Evolutionary conservation across 1,139 yeast genomes (phyloP).

Genomic region (Candida dubliniensis): DNA sequence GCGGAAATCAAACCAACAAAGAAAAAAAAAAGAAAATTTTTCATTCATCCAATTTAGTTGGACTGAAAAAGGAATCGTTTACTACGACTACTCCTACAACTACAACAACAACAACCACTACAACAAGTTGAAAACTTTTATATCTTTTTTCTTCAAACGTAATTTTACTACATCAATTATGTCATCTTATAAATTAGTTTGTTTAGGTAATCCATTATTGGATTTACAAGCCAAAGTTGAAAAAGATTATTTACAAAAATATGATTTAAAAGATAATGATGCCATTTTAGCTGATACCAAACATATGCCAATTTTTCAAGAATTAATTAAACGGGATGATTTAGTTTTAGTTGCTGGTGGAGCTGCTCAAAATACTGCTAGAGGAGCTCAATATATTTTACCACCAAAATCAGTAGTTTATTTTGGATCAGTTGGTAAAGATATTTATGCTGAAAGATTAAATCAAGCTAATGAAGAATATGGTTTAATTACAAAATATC

Average conservation of each 20-base stretch:
- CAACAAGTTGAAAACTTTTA: too few species aligned
- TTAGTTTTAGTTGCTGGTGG: conserved; percentile 93
- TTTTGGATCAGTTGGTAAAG: conserved; percentile 96
- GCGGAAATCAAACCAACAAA: too few species aligned
- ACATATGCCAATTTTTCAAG: conserved; percentile 84
- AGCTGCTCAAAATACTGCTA: conserved; percentile 98
- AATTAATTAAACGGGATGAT: conserved; percentile 60
- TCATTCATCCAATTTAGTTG: too few species aligned
- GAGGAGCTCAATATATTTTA: conserved; percentile 94
- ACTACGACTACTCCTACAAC: too few species aligned
- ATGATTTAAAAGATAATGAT: conserved; percentile 85
- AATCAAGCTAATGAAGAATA: conserved; percentile 80
- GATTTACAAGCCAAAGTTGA: conserved; percentile 85
- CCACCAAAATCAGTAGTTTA: conserved; percentile 84
- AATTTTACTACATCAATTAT: conserved; percentile 16
- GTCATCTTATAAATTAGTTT: conserved; percentile 44
- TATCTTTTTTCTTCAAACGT: background rate
- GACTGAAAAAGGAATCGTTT: too few species aligned
- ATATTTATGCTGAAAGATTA: conserved; percentile 80
- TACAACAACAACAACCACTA: too few species aligned
- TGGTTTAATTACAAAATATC: conserved; percentile 85
- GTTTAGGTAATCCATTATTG: conserved; percentile 67
- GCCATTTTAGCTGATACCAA: conserved; percentile 90
- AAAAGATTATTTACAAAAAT: conserved; percentile 69
- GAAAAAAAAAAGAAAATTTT: too few species aligned